Base-by-base conservation (phyloP, 768 basidiomycete genomes). In the Kwoniella pini region DNA sequence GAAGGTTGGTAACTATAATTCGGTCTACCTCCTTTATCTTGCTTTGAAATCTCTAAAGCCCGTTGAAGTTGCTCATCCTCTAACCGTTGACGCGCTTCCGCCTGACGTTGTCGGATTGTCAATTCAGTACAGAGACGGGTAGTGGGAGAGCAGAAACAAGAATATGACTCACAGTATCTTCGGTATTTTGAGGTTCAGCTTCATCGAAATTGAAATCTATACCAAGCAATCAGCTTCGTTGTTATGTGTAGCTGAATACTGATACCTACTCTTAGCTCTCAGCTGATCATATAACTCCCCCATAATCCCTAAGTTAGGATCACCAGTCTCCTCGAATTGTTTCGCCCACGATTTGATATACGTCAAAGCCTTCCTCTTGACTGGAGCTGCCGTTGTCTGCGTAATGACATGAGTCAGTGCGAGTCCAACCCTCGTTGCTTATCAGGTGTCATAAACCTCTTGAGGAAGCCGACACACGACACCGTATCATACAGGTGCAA, bases 11-110 rank as follows among this genome's bases (percentile, higher is more conserved):
- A 65, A 31, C 52, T n/a, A 27, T 60, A 55, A 21, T 62, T 54
- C 17, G 74, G 68, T 48, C 90, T 83, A 0, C 92, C 93, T 11
- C 93, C 93, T 64, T 87, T 88, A 75, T 97, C 93, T 55, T 87
- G 86, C 80, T 92, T 87, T n/a, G 89, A 91, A 80, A 96, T 86
- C 72, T 95, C 93, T 26, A 98, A 82, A 0, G 88, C 95, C 4
- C 92, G 86, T 71, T 92, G 90, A 1, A 98, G 85, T 67, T 98
- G 95, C 71, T 95, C 95, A 71, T 97, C 95, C 74, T 98, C 95
- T 60, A 85, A 84, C 12, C 90, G 82, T 12, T 89, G 84, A 42
- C 85, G 84, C 12, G 90, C 90, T 62, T 91, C 91, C 63, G 90
- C 89, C 13, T 72, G 28, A 19, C 7, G 33, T 36, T 7, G 33